phyloP scores from a whole-genome alignment of 768 basidiomycete species.

The Termitomyces sp. region DNA sequence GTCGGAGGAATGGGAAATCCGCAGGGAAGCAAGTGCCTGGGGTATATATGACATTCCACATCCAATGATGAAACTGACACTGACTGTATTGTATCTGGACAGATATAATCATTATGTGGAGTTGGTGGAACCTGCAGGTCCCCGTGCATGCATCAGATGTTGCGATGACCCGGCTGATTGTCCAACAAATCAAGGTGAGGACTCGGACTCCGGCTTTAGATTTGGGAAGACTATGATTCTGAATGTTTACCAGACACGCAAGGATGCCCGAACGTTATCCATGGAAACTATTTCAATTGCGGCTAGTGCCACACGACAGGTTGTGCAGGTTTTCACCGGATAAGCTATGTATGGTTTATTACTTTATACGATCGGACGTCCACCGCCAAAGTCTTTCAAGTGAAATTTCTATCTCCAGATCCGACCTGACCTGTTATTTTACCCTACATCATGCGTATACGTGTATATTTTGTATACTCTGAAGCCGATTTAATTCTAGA shows the following conservation, averaged over 20 bases:
- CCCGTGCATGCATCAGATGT: conserved; percentile 56
- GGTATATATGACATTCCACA: conserved; percentile 28
- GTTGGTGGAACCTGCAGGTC: conserved; percentile 50
- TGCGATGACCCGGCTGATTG: conserved; percentile 56
- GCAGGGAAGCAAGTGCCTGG: conserved; percentile 47
- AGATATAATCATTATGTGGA: conserved; percentile 63
- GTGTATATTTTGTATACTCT: neutral
- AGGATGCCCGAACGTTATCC: conserved; percentile 53
- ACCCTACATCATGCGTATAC: conserved; percentile 22
- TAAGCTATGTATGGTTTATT: neutral
- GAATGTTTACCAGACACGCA: conserved; percentile 37
- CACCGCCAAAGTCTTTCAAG: neutral
- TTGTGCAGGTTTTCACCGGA: neutral
- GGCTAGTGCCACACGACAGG: conserved; percentile 22
- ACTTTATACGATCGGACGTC: neutral
- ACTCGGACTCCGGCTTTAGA: conserved; percentile 9
- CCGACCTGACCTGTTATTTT: neutral
- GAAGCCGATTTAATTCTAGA: no score
- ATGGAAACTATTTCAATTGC: conserved; percentile 56
- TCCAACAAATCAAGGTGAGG: conserved; percentile 45
- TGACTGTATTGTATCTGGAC: neutral
- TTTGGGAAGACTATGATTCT: neutral
- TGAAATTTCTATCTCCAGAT: neutral
- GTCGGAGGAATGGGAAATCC: conserved; percentile 50
- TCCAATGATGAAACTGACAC: neutral